These are phyloP conservation scores for Pyricularia pennisetigena DNA, from an alignment of 2,329 filamentous ascomycete species.

Conservation along the genomic window DNA sequence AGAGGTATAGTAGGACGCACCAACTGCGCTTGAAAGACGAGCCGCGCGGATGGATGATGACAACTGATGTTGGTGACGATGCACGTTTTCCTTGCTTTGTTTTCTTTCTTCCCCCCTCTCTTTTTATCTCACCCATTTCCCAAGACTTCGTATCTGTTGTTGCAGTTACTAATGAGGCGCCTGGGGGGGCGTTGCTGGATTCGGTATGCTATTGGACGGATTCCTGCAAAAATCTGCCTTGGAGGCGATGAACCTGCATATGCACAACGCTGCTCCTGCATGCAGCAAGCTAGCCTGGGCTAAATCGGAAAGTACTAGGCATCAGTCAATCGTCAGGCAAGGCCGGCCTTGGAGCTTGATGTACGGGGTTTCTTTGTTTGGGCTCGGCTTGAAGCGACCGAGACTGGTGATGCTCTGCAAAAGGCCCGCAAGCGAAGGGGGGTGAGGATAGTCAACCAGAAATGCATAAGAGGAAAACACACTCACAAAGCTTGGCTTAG, in stretches of 20 bases:
- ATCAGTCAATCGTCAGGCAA: background rate
- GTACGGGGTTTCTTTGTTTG: background rate
- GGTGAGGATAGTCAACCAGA: background rate
- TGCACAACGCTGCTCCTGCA: background rate
- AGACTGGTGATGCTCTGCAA: background rate
- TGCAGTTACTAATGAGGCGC: background rate
- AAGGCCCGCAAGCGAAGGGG: background rate
- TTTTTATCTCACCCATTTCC: background rate
- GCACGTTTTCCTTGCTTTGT: background rate
- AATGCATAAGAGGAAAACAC: no score
- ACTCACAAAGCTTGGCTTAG: background rate
- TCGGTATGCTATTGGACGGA: background rate
- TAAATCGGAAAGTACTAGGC: background rate
- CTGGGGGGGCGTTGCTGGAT: background rate
- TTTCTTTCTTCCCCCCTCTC: background rate
- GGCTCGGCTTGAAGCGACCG: background rate
- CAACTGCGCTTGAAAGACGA: background rate
- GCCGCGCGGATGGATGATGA: background rate
- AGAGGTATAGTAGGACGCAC: background rate
- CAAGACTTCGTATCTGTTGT: background rate
- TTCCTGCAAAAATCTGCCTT: background rate
- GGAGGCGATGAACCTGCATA: background rate
- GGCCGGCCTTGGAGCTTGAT: background rate
- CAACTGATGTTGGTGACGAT: background rate
- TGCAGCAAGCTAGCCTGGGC: background rate